These are phyloP conservation scores for Apiotrichum mycotoxinovorans DNA, from an alignment of 1,284 basidiomycete genomes.

Conservation along the genomic window DNA sequence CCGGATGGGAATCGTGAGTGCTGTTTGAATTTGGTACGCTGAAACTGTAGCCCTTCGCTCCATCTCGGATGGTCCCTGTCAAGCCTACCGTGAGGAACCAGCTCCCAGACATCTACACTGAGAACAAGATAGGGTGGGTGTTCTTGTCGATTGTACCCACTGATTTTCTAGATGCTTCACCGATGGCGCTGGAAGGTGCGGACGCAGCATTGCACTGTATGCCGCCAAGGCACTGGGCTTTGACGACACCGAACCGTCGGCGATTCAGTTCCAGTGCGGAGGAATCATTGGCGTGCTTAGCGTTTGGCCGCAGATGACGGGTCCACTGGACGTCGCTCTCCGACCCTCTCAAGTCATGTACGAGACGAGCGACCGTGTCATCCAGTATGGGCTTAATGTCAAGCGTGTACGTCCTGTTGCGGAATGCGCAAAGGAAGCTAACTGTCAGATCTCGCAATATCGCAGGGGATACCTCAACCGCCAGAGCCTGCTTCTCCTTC, in stretches of 20 bases:
- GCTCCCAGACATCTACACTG: conserved; percentile 11
- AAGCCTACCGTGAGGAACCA: conserved; percentile 9
- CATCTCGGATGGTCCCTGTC: conserved; percentile 15
- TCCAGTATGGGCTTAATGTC: conserved; percentile 19
- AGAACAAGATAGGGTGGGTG: not conserved
- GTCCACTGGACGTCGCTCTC: conserved; percentile 15
- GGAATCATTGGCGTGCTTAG: conserved; percentile 31
- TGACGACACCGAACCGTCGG: conserved; percentile 19
- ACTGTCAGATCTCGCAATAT: conserved; percentile 22
- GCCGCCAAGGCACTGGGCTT: conserved; percentile 23
- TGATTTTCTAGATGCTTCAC: conserved; percentile 16
- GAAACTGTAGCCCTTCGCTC: conserved; percentile 19
- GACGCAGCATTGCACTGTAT: conserved; percentile 14
- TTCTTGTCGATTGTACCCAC: not conserved
- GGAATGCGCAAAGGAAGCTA: not conserved
- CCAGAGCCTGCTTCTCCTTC: conserved; percentile 28
- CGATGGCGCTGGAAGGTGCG: conserved; percentile 30
- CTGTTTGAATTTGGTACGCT: not conserved
- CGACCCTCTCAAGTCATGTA: conserved; percentile 29
- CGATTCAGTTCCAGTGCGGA: conserved; percentile 30
- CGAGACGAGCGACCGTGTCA: conserved; percentile 13
- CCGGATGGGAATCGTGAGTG: conserved; percentile 17
- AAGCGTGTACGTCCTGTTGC: conserved; percentile 9
- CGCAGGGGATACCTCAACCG: conserved; percentile 27
- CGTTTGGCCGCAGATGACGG: conserved; percentile 23